A percentile compares a stretch with the other conserved stretches of the same genome.
These are phyloP conservation scores for Sclerotinia trifoliorum DNA, from an alignment of 2,329 filamentous ascomycete genomes.

Conservation along the genomic window DNA sequence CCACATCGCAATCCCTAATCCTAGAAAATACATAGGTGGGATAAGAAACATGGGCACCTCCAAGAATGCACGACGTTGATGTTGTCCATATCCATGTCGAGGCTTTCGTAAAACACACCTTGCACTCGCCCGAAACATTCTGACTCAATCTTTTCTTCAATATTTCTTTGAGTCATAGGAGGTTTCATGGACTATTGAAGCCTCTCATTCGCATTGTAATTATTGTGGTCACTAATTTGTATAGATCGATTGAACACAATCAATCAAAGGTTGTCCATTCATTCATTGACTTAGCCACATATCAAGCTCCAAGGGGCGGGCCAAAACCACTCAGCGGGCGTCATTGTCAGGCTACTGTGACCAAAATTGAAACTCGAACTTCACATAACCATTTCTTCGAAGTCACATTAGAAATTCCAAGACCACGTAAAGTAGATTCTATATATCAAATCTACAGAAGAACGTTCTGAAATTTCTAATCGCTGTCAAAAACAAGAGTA, in stretches of 20 bases:
- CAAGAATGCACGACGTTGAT: constrained; percentile 27
- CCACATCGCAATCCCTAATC: constrained; percentile 65
- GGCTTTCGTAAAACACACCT: constrained; percentile 4
- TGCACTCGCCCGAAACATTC: constrained; percentile 15
- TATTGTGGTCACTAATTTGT: neutral
- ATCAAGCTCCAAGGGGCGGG: neutral
- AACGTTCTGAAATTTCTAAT: neutral
- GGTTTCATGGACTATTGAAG: neutral
- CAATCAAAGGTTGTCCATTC: too few relatives aligned
- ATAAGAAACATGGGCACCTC: constrained; percentile 31
- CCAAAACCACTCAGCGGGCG: neutral
- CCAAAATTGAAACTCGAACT: neutral
- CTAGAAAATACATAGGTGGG: constrained; percentile 63
- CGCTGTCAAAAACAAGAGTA: neutral
- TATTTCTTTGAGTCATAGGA: constrained; percentile 1
- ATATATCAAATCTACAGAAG: neutral
- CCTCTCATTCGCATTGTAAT: neutral
- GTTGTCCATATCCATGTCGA: constrained; percentile 6
- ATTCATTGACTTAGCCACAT: neutral
- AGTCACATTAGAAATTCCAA: neutral
- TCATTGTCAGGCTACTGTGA: neutral
- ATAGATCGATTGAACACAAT: too few relatives aligned
- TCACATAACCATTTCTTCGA: neutral
- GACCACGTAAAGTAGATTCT: neutral
- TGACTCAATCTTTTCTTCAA: neutral